phyloP scores from a whole-genome alignment of 768 basidiomycete species.

The Rhizopogon vesiculosus region DNA sequence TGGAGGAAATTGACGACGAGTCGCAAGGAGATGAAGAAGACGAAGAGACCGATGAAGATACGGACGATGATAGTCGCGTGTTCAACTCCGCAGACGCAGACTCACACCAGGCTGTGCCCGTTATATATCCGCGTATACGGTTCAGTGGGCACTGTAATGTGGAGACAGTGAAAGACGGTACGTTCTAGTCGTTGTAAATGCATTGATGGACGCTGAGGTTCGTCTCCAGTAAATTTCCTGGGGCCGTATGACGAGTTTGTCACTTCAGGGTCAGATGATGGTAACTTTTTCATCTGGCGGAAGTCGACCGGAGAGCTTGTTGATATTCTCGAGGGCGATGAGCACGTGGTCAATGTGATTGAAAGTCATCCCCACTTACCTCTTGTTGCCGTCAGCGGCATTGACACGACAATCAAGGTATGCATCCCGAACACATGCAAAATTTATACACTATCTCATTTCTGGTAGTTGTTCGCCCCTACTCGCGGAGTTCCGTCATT shows the following conservation, averaged over 20 bases:
- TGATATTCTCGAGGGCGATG: slow-evolving; percentile 83
- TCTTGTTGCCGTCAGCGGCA: slow-evolving; percentile 81
- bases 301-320: slow-evolving; percentile 60
- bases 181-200: slow-evolving; percentile 16
- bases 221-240: slow-evolving; percentile 71
- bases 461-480: slow-evolving; percentile 61
- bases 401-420: slow-evolving; percentile 83
- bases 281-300: slow-evolving; percentile 84
- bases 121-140: slow-evolving; percentile 57
- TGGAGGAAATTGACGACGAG: slow-evolving; percentile 22
- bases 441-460: not conserved
- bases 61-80: slow-evolving; percentile 26
- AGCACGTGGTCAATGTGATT: slow-evolving; percentile 78
- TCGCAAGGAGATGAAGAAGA: slow-evolving; percentile 24
- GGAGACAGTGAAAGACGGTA: slow-evolving; percentile 85
- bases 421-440: slow-evolving; percentile 6
- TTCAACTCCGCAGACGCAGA: slow-evolving; percentile 20
- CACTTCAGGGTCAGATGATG: slow-evolving; percentile 82
- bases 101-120: slow-evolving; percentile 34
- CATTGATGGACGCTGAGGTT: not conserved
- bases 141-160: slow-evolving; percentile 74
- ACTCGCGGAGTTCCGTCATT: slow-evolving; percentile 40
- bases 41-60: slow-evolving; percentile 28
- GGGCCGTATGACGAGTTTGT: slow-evolving; percentile 77
- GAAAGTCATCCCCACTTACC: slow-evolving; percentile 79